These are phyloP conservation scores for Whalleya microplaca DNA, from an alignment of 2,329 filamentous ascomycete genomes.

Conservation along the genomic window DNA sequence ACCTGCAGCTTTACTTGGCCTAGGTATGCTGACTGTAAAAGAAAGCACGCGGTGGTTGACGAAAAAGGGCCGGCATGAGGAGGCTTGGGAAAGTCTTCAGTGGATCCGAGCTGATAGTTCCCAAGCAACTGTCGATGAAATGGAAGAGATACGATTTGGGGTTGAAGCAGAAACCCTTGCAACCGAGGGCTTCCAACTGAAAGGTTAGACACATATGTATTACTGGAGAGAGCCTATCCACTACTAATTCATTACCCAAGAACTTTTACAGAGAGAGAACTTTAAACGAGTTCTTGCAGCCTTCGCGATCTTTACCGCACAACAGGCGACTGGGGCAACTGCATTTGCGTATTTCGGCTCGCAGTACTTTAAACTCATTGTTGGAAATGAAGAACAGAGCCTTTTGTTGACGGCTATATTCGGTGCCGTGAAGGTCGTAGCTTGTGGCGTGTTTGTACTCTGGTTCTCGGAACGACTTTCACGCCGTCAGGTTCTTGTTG, in stretches of 20 bases:
- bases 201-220: conserved; percentile 19
- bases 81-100: conserved; percentile 51
- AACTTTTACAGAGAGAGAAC: conserved; percentile 51
- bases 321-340: conserved; percentile 58
- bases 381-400: conserved; percentile 47
- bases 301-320: conserved; percentile 52
- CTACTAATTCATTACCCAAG: conserved; percentile 28
- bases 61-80: conserved; percentile 46
- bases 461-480: conserved; percentile 54
- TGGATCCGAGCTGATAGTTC: conserved; percentile 54
- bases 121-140: conserved; percentile 44
- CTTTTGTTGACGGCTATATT: conserved; percentile 57
- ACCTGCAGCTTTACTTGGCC: conserved; percentile 49
- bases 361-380: conserved; percentile 57
- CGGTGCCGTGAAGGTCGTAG: conserved; percentile 55
- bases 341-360: conserved; percentile 59
- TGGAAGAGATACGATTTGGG: conserved; percentile 53
- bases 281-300: conserved; percentile 47
- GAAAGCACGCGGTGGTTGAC: conserved; percentile 56
- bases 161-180: conserved; percentile 50
- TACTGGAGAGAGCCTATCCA: no score
- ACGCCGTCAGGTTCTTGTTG: conserved; percentile 45
- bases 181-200: conserved; percentile 46
- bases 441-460: conserved; percentile 55
- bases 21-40: conserved; percentile 52